Evolutionary conservation across 805 yeast species (phyloP).

Genomic region (Zygotorulaspora sp.): DNA sequence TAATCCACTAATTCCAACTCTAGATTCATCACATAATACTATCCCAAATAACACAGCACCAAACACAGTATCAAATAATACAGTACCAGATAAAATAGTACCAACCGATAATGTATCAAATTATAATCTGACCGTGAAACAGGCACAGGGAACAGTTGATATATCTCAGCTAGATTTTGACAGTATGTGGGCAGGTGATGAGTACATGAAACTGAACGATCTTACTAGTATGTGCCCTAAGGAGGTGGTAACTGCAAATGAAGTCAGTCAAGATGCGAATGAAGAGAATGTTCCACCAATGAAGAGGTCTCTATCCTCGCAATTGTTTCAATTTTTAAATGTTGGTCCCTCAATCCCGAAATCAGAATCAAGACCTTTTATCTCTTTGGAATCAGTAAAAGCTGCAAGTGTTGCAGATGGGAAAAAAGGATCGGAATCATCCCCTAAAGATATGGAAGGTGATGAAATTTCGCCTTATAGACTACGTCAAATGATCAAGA

Average conservation of each 20-base stretch:
- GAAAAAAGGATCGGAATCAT: slow-evolving; percentile 5
- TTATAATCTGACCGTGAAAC: not conserved
- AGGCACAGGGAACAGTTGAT: no score
- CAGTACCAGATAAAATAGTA: no score
- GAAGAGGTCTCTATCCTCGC: slow-evolving; percentile 9
- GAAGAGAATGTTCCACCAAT: slow-evolving; percentile 1
- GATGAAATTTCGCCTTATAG: slow-evolving; percentile 19
- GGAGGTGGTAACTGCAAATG: not conserved
- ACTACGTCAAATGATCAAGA: slow-evolving; percentile 22
- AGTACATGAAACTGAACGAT: slow-evolving; percentile 25
- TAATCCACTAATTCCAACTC: slow-evolving; percentile 9
- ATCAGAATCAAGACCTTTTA: slow-evolving; percentile 22
- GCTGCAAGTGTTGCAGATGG: slow-evolving; percentile 5
- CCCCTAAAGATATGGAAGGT: slow-evolving; percentile 5
- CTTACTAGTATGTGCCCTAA: slow-evolving; percentile 10
- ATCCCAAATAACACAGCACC: not conserved
- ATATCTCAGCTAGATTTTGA: slow-evolving; percentile 35
- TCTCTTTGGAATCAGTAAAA: slow-evolving; percentile 19
- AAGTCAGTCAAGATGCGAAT: not conserved
- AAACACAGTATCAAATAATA: not conserved
- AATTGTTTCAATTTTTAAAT: slow-evolving; percentile 10
- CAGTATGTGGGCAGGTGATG: slow-evolving; percentile 48
- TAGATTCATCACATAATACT: slow-evolving; percentile 1
- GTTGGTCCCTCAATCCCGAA: slow-evolving; percentile 8
- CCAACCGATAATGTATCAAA: not conserved